Evolutionary conservation across 192 early-diverging fungal species (phyloP), one percentile per base, ranked within the genome.

Genomic region (Nowakowskiella sp.): DNA sequence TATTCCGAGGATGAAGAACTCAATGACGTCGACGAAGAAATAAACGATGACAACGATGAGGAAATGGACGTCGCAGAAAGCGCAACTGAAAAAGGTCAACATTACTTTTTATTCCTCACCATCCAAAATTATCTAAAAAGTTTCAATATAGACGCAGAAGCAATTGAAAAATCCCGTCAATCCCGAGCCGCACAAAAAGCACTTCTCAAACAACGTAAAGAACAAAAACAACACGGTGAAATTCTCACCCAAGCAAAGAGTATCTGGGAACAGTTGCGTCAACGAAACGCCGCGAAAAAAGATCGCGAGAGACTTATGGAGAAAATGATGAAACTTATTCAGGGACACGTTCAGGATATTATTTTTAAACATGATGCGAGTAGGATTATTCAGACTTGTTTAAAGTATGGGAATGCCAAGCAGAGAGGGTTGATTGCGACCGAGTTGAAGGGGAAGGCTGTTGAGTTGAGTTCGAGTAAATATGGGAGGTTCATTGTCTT

Each of bases 281-380:
- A 77, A 46, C 79, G 84, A 62, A 77, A 84, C 43, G 54, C 89
- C 5, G 73, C 71, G n/a, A 65, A 65, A 16, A 74, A 72, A 28
- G 81, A 83, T 57, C 75, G 89, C 27, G 57, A 65, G 26, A 32
- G 49, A 28, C 66, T 84, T 26, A 88, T 96, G 87, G 69, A 68
- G 10, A 64, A 84, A 39, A 84, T 97, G 66, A 90, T 97, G 91
- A 74, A 49, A 6, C 47, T 90, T 32, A 75, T 94, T 44, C 65
- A 65, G 13, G 92, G 92, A 53, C 81, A 82, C 55, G 83, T 90
- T 44, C 76, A 83, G 53, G 90, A 93, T 44, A 65, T 95, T 31
- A 86, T 88, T 60, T 89, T 93, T 69, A 92, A 94, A 72, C 91
- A 93, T 80, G 94, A 97, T 62, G 88, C 89, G 65, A 88, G 86